Evolutionary conservation across 2,329 filamentous ascomycete genomes (phyloP).

Genomic region (Byssoonygena ceratinophila): DNA sequence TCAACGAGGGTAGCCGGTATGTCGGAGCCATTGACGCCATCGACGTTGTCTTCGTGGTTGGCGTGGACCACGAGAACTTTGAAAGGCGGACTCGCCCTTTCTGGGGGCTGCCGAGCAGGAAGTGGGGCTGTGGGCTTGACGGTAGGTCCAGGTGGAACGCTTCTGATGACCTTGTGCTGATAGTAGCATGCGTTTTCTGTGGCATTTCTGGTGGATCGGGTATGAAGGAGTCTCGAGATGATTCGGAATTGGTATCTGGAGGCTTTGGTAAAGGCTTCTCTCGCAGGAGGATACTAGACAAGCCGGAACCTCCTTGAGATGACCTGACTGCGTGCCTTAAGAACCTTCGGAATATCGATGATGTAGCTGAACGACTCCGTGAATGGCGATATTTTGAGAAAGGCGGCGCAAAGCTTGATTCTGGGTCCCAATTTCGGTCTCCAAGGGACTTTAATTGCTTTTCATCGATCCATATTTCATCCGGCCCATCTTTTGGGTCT

Average conservation of each 20-base stretch:
- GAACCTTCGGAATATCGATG: slow-evolving; percentile 11
- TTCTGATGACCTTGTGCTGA: slow-evolving; percentile 11
- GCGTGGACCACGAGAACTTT: slow-evolving; percentile 16
- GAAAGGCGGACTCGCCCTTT: slow-evolving; percentile 4
- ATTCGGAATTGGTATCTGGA: not conserved
- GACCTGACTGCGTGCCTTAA: slow-evolving; percentile 3
- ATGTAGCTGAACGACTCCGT: slow-evolving; percentile 5
- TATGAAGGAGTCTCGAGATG: not conserved
- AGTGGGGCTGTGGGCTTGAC: not conserved
- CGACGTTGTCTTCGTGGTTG: slow-evolving; percentile 12
- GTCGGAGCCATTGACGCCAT: slow-evolving; percentile 10
- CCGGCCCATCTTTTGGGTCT: not conserved
- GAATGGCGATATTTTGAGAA: slow-evolving; percentile 5
- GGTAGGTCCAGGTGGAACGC: not conserved
- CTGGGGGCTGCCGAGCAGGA: not conserved
- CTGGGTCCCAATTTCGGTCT: slow-evolving; percentile 13
- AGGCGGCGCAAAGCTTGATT: slow-evolving; percentile 16
- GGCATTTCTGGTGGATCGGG: slow-evolving; percentile 4
- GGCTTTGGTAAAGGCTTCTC: slow-evolving; percentile 6
- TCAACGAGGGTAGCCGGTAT: slow-evolving; percentile 5
- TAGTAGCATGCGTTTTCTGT: slow-evolving; percentile 2
- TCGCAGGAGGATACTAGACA: slow-evolving; percentile 7
- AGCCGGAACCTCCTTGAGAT: not conserved
- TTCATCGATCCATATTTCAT: slow-evolving; percentile 1
- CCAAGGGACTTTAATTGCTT: not conserved